Conservation (phyloP, 2,329 filamentous ascomycete genomes). For the Dryadomyces quercivorus region DNA sequence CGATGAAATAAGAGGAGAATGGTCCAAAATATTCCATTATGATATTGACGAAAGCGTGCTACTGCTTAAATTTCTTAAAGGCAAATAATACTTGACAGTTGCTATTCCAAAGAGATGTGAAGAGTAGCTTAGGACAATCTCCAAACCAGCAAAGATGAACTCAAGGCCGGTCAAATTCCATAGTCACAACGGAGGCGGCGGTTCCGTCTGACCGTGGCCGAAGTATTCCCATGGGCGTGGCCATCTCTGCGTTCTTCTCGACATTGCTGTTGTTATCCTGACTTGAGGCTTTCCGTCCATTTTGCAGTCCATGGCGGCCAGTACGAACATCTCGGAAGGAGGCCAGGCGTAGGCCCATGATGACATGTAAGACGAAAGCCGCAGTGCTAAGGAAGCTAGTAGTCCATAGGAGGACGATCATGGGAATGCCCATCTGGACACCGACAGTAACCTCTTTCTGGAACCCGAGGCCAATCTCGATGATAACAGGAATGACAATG, state of each 20-base stretch:
- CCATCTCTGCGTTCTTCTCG: background rate
- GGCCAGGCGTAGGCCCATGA: constrained; percentile 63
- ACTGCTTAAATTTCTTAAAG: no score
- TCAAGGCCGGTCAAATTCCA: no score
- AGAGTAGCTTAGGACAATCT: no score
- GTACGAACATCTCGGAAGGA: constrained; percentile 38
- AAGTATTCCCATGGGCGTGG: no score
- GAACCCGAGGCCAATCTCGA: constrained; percentile 61
- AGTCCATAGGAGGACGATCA: constrained; percentile 88
- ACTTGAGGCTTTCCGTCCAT: background rate
- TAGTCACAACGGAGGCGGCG: no score
- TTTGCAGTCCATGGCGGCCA: constrained; percentile 17
- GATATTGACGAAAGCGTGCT: background rate
- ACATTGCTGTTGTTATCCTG: background rate
- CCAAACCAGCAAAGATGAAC: no score
- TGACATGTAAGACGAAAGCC: constrained; percentile 61
- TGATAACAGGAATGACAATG: constrained; percentile 74
- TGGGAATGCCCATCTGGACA: constrained; percentile 55
- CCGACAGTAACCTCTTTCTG: constrained; percentile 66
- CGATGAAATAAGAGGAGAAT: constrained; percentile 14
- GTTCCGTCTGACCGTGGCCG: no score
- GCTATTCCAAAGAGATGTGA: no score
- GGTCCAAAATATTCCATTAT: background rate
- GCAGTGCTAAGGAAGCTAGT: constrained; percentile 54
- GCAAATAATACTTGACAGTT: no score